Evolutionary conservation across 108 stramenopile genomes (phyloP), one percentile per base, ranked within the genome.

Genomic region (Nitzschia putrida): DNA sequence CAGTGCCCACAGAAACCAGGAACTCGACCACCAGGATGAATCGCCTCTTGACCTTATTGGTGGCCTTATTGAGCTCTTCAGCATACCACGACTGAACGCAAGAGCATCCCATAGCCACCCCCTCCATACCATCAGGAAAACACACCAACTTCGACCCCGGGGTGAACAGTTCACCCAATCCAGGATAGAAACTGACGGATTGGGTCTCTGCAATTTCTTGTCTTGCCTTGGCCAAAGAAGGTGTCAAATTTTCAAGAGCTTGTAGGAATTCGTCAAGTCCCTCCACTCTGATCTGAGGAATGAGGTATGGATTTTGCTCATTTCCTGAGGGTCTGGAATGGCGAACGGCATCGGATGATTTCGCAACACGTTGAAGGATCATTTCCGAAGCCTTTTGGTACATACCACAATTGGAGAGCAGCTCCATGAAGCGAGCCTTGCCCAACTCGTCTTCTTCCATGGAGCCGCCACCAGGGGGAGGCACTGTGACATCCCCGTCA

Each of bases 121-220:
- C 86, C 61, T 87, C 86, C 86, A 87, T 87, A 39, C 86, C 86
- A 29, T 83, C 83, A 7, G 86, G 86, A 47, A 76, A 76, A 40
- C 83, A 83, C 20, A 87, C 45, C 34, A 87, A 68, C 47, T 79
- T 67, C 41, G 80, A 57, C 12, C 86, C 86, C 8, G 86, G 86
- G n/a, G 57, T 55, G 64, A 87, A 87, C 57, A 87, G 50, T 77
- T 87, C 86, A 18, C 86, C 86, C 54, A 87, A 54, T 7, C 85
- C 86, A 40, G 86, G 86, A 78, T 81, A 81, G 50, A 87, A 87
- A 25, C 64, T 72, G 16, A 87, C 86, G 25, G 78, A 79, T 59
- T 87, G 78, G 0, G 78, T 82, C 14, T 69, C 59, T 9, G 57
- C 53, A 49, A 87, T 87, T 55, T 87, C 86, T 0, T 76, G 57